Evolutionary conservation across 1,284 basidiomycete genomes (phyloP).

Genomic region (Ganoderma meredithae): DNA sequence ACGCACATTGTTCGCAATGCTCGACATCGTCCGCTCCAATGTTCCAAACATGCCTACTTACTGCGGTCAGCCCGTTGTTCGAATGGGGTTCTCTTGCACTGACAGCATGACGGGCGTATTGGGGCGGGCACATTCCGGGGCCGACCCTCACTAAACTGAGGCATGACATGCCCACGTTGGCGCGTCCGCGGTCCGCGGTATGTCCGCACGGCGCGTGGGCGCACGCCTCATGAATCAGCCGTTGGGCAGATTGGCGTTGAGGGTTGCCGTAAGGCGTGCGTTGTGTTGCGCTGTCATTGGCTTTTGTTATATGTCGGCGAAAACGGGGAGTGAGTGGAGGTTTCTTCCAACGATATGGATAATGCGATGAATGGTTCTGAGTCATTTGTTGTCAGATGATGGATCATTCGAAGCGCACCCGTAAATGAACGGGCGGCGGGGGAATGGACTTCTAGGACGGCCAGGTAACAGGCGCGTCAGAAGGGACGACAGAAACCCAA

Average conservation of each 20-base stretch:
- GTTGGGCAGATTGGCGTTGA: conserved; percentile 7
- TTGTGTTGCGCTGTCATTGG: background rate
- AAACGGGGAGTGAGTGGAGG: background rate
- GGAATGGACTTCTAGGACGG: background rate
- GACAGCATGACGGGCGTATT: background rate
- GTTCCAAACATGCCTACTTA: background rate
- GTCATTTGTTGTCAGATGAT: background rate
- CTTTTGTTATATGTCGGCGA: background rate
- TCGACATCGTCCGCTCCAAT: background rate
- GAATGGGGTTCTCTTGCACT: background rate
- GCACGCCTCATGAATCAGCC: conserved; percentile 2
- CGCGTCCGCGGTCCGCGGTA: conserved; percentile 3
- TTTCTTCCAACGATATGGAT: background rate
- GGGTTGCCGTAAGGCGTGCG: background rate
- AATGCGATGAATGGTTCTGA: background rate
- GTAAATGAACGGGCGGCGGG: background rate
- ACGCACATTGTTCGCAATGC: background rate
- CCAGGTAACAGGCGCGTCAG: conserved; percentile 1
- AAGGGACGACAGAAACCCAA: background rate
- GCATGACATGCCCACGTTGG: background rate
- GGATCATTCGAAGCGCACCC: background rate
- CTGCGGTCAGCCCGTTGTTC: background rate
- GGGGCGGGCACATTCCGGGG: conserved; percentile 6
- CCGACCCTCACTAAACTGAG: background rate
- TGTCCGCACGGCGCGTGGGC: background rate